Conservation (phyloP, 352 stramenopile genomes). For the Pythium aristosporum region DNA sequence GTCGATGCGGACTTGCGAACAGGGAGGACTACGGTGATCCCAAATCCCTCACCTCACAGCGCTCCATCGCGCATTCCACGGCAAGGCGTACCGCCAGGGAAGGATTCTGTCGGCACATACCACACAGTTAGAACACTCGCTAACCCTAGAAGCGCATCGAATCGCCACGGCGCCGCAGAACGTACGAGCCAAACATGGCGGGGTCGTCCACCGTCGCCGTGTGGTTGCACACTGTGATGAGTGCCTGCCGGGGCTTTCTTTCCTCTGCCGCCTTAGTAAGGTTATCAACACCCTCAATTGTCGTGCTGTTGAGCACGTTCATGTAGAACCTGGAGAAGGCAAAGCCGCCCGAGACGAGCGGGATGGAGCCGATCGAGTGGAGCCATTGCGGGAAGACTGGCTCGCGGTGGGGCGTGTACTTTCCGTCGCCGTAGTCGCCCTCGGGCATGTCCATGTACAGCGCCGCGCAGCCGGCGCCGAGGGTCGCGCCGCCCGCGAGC, state of each 20-base stretch:
- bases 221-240: slow-evolving; percentile 88
- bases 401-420: slow-evolving; percentile 30
- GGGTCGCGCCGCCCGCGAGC: slow-evolving; percentile 12
- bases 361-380: slow-evolving; percentile 51
- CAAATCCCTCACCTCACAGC: slow-evolving; percentile 51
- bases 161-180: neutral
- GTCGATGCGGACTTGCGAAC: neutral
- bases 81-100: slow-evolving; percentile 65
- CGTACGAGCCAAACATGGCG: slow-evolving; percentile 61
- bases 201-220: slow-evolving; percentile 82
- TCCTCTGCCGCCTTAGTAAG: slow-evolving; percentile 42
- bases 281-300: slow-evolving; percentile 42
- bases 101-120: slow-evolving; percentile 48
- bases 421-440: slow-evolving; percentile 52
- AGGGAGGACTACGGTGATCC: too few species aligned
- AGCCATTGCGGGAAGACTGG: slow-evolving; percentile 70
- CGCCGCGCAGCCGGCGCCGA: slow-evolving; percentile 27
- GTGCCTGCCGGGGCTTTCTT: slow-evolving; percentile 41
- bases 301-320: slow-evolving; percentile 47
- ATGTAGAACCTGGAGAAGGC: slow-evolving; percentile 60
- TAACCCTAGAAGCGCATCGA: neutral
- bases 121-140: neutral
- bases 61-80: slow-evolving; percentile 64
- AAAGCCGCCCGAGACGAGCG: slow-evolving; percentile 51
- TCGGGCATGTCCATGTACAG: slow-evolving; percentile 65